A percentile compares a stretch with the other conserved stretches of the same genome.
These are phyloP conservation scores for Penicillium sp. DNA, from an alignment of 2,329 filamentous ascomycete genomes.

Conservation along the genomic window DNA sequence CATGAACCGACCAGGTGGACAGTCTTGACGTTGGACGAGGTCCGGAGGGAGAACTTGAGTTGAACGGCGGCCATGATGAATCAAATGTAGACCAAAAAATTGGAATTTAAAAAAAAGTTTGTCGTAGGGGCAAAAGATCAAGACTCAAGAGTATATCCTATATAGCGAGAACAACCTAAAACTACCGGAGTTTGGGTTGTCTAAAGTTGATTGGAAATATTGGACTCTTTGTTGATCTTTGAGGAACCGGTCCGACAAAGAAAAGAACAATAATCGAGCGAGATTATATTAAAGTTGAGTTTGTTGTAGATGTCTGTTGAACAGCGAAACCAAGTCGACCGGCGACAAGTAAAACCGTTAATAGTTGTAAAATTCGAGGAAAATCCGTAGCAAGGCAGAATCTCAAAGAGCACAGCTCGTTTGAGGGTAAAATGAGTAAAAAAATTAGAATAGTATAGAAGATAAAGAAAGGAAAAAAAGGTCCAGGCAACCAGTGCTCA, in stretches of 20 bases:
- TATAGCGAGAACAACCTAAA: conserved; percentile 19
- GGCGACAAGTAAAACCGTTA: conserved; percentile 29
- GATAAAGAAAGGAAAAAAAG: conserved; percentile 51
- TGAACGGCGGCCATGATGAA: conserved; percentile 78
- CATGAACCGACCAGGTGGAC: conserved; percentile 96
- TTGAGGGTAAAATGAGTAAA: conserved; percentile 8
- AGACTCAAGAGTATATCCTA: conserved; percentile 24
- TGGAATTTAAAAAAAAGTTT: conserved; percentile 11
- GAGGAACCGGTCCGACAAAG: conserved; percentile 36
- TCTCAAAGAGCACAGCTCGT: conserved; percentile 20
- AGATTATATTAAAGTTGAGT: conserved; percentile 27
- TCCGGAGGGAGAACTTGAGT: conserved; percentile 92
- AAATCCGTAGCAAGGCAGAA: conserved; percentile 29
- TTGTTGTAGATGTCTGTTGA: conserved; percentile 29
- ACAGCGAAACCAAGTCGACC: conserved; percentile 33
- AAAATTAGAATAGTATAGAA: conserved; percentile 38
- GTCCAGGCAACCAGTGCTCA: conserved; percentile 42
- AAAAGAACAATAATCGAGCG: conserved; percentile 25
- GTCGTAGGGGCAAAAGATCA: conserved; percentile 24
- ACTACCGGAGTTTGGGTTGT: conserved; percentile 31
- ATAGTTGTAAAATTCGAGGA: conserved; percentile 26
- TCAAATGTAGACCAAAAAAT: conserved; percentile 15
- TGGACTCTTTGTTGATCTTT: conserved; percentile 17
- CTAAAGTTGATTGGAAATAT: conserved; percentile 4
- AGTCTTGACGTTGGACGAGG: conserved; percentile 93